Evolutionary conservation across 306 rosid genomes (phyloP).

Genomic region (Acmispon strigosus): DNA sequence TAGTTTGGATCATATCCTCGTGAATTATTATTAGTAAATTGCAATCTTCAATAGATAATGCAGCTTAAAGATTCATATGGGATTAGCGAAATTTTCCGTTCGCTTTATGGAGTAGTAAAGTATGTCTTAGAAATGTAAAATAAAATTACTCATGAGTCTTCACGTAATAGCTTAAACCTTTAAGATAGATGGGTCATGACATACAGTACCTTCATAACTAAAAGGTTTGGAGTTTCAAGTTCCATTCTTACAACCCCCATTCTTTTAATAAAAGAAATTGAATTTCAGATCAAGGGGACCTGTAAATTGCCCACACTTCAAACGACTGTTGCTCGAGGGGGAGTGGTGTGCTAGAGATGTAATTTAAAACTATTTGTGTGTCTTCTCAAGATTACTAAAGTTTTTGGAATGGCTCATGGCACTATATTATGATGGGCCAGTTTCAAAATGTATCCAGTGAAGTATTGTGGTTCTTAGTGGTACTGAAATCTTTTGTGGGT

Average conservation of each 20-base stretch:
- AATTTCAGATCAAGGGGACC: not conserved
- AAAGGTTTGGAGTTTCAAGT: too few species aligned
- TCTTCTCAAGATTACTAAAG: not conserved
- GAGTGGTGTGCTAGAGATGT: too few species aligned
- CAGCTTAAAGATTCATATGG: conserved; percentile 15
- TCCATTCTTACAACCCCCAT: too few species aligned
- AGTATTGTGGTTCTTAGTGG: not conserved
- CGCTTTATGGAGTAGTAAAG: not conserved
- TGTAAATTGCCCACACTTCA: not conserved
- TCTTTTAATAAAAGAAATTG: too few species aligned
- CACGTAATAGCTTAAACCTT: not conserved
- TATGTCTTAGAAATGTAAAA: not conserved
- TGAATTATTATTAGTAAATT: not conserved
- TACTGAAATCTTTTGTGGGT: not conserved
- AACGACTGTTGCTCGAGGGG: too few species aligned
- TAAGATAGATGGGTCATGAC: not conserved
- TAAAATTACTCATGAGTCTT: not conserved
- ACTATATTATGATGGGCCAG: not conserved
- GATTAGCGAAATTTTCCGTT: not conserved
- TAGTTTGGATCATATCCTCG: not conserved
- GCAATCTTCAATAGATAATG: not conserved
- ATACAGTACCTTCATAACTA: not conserved
- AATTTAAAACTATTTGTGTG: not conserved
- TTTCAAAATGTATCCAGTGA: not conserved
- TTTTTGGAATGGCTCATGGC: not conserved